These are phyloP conservation scores for Bacidia rubella DNA, from an alignment of 495 filamentous ascomycete species.

Conservation along the genomic window DNA sequence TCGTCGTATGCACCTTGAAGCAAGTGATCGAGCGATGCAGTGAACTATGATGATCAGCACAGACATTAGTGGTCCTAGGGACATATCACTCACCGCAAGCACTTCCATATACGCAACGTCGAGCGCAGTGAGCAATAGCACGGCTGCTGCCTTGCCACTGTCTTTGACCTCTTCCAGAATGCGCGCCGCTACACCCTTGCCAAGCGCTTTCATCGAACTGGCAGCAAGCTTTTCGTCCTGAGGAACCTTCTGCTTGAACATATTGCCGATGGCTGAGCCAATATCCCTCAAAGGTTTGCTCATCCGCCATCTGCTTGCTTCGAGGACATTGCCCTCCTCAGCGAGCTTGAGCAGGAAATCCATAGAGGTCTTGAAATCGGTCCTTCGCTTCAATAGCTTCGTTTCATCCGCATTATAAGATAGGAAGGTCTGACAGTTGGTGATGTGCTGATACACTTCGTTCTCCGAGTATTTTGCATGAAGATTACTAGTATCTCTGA, in stretches of 20 bases:
- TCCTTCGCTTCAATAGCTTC: conserved; percentile 13
- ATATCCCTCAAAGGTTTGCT: conserved; percentile 1
- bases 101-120: conserved; percentile 15
- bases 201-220: conserved; percentile 11
- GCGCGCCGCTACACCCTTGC: conserved; percentile 8
- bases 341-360: conserved; percentile 13
- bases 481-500: conserved; percentile 4
- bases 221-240: conserved; percentile 3
- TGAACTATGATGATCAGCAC: conserved; percentile 28
- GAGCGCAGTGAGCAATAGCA: conserved; percentile 13
- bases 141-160: conserved; percentile 13
- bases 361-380: conserved; percentile 16
- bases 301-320: conserved; percentile 9
- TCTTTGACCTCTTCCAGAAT: conserved; percentile 11
- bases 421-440: conserved; percentile 18
- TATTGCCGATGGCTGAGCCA: background rate
- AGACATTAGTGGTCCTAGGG: background rate
- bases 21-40: conserved; percentile 13
- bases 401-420: conserved; percentile 18
- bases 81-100: conserved; percentile 8
- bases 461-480: conserved; percentile 15
- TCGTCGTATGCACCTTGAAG: conserved; percentile 10
- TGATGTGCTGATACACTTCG: conserved; percentile 19
- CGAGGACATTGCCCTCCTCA: conserved; percentile 11
- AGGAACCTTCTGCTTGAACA: background rate